Evolutionary conservation across 345 rosid species (phyloP), one percentile per base, ranked within the genome.

Genomic region (Luvunga scandens): DNA sequence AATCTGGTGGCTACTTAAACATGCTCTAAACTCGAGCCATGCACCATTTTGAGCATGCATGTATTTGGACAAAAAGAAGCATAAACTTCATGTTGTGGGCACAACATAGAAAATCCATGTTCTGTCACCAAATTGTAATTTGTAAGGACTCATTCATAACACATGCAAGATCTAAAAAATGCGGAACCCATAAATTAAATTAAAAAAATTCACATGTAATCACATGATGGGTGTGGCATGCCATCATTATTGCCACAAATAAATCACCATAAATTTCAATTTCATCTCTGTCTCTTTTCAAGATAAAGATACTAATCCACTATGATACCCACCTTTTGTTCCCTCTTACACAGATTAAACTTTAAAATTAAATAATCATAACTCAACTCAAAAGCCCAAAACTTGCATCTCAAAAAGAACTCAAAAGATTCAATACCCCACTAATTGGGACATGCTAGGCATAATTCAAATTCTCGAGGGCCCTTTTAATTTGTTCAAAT

Each of bases 161-260:
- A 89, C 88, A 88, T 84, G 90, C 87, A 50, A 68, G 60, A 83
- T 80, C 77, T 81, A 80, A 61, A 74, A 69, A 56, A 72, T 62
- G 50, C 16, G 72, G 84, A 82, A 69, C 81, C 81, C 84, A 55
- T 78, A 70, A 72, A 75, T 80, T 80, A 50, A 31, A 24, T 25
- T 6, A 66, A 66, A 28, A 63, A 73, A 2, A 75, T 80, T 10
- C 91, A 88, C 92, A 83, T 86, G 92, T 76, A 79, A 86, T 84
- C 90, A 91, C 92, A 89, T 90, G 93, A 83, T 87, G 86, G 80
- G 81, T 80, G 78, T 80, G 85, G 83, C 80, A 79, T 83, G 79
- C 85, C 87, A 34, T 87, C 85, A 73, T 78, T 78, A 27, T 55
- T 59, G 50, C 66, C 81, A 64, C 77, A 25, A 34, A 16, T 72